Base-by-base conservation (phyloP, 2,329 filamentous ascomycete genomes). In the Zymoseptoria ardabiliae region DNA sequence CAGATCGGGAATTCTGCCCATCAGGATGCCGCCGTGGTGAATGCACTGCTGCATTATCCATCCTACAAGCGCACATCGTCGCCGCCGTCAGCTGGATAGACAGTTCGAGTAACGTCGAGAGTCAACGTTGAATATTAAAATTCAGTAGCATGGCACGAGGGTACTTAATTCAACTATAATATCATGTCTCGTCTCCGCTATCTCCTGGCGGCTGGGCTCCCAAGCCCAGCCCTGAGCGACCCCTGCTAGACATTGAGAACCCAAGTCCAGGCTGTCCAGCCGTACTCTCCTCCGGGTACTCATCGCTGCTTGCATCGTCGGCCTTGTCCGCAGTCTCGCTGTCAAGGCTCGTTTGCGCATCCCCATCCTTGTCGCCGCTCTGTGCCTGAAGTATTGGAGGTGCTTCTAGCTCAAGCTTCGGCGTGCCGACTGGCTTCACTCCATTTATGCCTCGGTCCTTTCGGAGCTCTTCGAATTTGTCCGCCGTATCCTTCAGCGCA, bases 401-500 rank as follows among this genome's bases (percentile, higher is more conserved):
- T 4, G 62, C 60, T 53, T 63, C 60, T 19, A 66, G 63, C 10
- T 60, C 62, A 4, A 59, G 57, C 35, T 21, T 48, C 22, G 30
- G 30, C 53, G 30, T 55, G n/a, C 53, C 28, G 13, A 49, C 9
- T 55, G 30, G 50, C 23, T 22, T 53, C 22, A 45, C 35, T n/a
- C 13, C 35, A 45, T 50, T 21, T 17, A 79, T 71, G 4, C 78
- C 78, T 2, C 75, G 74, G 61, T 81, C 79, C 45, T 70, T 74
- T 58, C 81, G 81, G 59, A 87, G 69, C 57, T 78, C 80, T 66
- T 86, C 81, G 70, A 88, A 90, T 63, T 84, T 81, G 61, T 89
- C 85, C 0, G 90, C 91, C 0, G 91, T 90, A 71, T 94, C 87
- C 70, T 91, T 87, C 56, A 97, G 77, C 57, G 95, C 76, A 20